These are phyloP conservation scores for Vicia sativa DNA, from an alignment of 306 rosid species.

Conservation along the genomic window DNA sequence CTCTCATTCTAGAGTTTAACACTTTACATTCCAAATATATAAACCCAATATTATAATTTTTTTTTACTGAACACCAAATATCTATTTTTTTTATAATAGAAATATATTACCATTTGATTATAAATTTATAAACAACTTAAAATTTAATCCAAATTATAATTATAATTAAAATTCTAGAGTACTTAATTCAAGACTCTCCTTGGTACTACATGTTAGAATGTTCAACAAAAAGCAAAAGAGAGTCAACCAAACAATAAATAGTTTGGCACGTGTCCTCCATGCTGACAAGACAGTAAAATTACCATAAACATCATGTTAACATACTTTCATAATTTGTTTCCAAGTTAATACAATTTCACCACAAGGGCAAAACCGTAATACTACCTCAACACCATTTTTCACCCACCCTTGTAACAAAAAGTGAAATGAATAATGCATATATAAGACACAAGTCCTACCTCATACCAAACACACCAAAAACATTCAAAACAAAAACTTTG, in stretches of 20 bases:
- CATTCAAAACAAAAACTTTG: background rate
- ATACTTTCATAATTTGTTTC: constrained; percentile 1
- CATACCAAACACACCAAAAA: constrained; percentile 28
- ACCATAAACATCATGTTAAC: background rate
- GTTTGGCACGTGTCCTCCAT: constrained; percentile 24
- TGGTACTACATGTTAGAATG: background rate
- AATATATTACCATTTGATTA: too few species aligned
- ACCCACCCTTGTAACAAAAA: background rate
- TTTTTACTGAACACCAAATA: too few species aligned
- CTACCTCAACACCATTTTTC: background rate
- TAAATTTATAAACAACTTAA: too few species aligned
- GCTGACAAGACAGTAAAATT: background rate
- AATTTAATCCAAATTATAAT: too few species aligned
- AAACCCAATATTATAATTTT: too few species aligned
- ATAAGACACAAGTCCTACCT: constrained; percentile 18
- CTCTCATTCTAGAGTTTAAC: too few species aligned
- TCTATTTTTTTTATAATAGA: too few species aligned
- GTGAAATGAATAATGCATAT: background rate
- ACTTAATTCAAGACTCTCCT: background rate
- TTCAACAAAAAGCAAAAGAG: background rate
- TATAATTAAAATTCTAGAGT: too few species aligned
- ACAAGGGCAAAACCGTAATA: constrained; percentile 51
- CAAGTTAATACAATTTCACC: background rate
- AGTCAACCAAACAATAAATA: background rate
- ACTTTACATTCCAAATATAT: too few species aligned